A percentile compares a stretch with the other conserved stretches of the same genome.
phyloP scores from a whole-genome alignment of 2,329 filamentous ascomycete species.

The Cladosporium halotolerans region DNA sequence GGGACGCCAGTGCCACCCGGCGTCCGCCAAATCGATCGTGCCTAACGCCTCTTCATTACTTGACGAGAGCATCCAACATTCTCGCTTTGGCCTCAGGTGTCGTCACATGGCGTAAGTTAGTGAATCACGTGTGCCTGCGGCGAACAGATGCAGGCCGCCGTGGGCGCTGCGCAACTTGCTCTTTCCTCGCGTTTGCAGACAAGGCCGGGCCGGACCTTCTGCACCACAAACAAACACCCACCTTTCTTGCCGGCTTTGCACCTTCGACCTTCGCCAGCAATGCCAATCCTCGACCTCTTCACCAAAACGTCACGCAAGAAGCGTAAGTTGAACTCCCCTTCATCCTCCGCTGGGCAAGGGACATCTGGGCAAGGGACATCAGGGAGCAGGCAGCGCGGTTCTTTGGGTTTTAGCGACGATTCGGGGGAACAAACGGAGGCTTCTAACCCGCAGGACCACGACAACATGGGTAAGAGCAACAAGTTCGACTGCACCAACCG shows the following conservation, averaged over 20 bases:
- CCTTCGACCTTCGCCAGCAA: background rate
- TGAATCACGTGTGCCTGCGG: too few species aligned
- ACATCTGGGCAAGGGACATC: background rate
- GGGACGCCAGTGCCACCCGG: too few species aligned
- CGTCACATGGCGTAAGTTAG: too few species aligned
- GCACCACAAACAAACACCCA: background rate
- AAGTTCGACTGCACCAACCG: slow-evolving; percentile 38
- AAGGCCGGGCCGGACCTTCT: background rate
- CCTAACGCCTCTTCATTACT: too few species aligned
- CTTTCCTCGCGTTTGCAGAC: background rate
- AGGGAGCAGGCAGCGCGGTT: background rate
- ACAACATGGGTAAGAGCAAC: slow-evolving; percentile 29
- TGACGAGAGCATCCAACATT: too few species aligned
- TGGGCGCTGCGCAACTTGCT: background rate
- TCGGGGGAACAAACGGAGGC: too few species aligned
- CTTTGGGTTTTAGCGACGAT: too few species aligned
- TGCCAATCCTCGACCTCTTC: background rate
- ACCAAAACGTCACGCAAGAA: background rate
- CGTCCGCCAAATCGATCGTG: too few species aligned
- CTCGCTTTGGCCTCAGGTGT: too few species aligned
- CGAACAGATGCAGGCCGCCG: background rate
- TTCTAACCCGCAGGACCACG: too few species aligned
- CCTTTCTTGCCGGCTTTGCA: background rate
- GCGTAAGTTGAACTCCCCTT: background rate
- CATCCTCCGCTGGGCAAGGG: background rate